Percentiles rank a stretch among this genome's conserved stretches.
These are phyloP conservation scores for Phytophthora podocarpi DNA, from an alignment of 352 stramenopile genomes.

Conservation along the genomic window DNA sequence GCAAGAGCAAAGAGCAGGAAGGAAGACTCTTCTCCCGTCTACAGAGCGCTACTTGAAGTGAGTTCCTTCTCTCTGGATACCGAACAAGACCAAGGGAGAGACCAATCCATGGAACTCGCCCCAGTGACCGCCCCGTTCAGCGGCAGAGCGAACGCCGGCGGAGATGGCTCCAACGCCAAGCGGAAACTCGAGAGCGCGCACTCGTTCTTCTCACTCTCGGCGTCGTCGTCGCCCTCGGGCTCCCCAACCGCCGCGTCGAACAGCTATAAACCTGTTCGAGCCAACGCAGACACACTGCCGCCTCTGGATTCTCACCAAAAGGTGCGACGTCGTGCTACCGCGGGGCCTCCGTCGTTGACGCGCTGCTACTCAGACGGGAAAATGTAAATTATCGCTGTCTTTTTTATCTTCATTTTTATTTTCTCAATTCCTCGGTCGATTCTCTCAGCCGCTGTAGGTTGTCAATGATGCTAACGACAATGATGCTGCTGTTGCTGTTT, in stretches of 20 bases:
- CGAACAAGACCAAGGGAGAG: too few relatives aligned
- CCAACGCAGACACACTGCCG: constrained; percentile 29
- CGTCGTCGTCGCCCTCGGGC: constrained; percentile 18
- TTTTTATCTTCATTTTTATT: background rate
- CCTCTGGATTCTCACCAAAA: constrained; percentile 55
- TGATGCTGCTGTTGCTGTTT: constrained; percentile 15
- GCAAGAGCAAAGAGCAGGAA: background rate
- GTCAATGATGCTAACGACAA: constrained; percentile 4
- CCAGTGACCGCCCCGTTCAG: constrained; percentile 15
- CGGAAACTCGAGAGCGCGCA: constrained; percentile 61
- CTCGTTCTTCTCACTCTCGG: constrained; percentile 23
- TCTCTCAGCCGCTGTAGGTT: background rate
- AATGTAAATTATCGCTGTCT: constrained; percentile 52
- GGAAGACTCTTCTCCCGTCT: constrained; percentile 4
- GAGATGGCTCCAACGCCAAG: constrained; percentile 61
- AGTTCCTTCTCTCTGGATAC: background rate
- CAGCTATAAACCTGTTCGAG: constrained; percentile 32
- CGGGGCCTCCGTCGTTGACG: constrained; percentile 44
- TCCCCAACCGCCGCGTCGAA: constrained; percentile 20
- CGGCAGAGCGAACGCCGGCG: constrained; percentile 16
- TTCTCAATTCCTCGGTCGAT: background rate
- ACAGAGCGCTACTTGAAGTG: constrained; percentile 13
- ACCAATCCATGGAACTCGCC: constrained; percentile 46
- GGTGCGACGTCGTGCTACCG: constrained; percentile 50
- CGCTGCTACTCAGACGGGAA: constrained; percentile 73